Evolutionary conservation across 2,329 filamentous ascomycete genomes (phyloP).

Genomic region (Dothistroma pini): DNA sequence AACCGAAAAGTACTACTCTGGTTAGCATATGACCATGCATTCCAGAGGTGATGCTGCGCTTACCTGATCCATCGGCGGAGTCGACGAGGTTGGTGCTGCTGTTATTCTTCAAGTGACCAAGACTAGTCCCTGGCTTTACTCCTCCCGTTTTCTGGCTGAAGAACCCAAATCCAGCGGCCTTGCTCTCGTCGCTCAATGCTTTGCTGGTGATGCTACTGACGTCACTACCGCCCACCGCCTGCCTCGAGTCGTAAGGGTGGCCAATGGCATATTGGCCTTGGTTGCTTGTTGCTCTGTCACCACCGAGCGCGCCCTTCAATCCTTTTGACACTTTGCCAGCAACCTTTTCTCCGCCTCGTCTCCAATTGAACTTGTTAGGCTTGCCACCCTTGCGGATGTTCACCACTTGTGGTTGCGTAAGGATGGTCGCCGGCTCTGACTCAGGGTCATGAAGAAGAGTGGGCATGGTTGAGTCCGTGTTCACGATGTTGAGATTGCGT

Average conservation of each 20-base stretch:
- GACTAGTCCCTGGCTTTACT: conserved; percentile 25
- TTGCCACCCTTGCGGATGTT: conserved; percentile 86
- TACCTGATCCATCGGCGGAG: conserved; percentile 35
- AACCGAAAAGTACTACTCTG: conserved; percentile 68
- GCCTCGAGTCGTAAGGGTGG: conserved; percentile 33
- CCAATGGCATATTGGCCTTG: conserved; percentile 30
- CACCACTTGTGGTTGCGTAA: conserved; percentile 82
- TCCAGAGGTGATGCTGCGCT: conserved; percentile 11
- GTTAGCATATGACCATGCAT: conserved; percentile 21
- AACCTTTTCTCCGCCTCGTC: conserved; percentile 90
- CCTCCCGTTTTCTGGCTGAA: conserved; percentile 37
- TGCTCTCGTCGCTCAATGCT: conserved; percentile 18
- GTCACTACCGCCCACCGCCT: conserved; percentile 32
- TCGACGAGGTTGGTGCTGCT: conserved; percentile 41
- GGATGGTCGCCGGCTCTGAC: conserved; percentile 54
- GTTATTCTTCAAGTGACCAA: conserved; percentile 41
- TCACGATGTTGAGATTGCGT: conserved; percentile 37
- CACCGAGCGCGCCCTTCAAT: conserved; percentile 82
- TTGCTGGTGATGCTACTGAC: conserved; percentile 28
- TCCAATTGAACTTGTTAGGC: conserved; percentile 97
- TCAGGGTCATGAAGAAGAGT: conserved; percentile 58
- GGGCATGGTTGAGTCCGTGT: conserved; percentile 37
- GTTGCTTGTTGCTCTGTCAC: conserved; percentile 27
- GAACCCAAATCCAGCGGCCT: conserved; percentile 32
- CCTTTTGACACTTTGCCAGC: conserved; percentile 93